Conservation (phyloP, 805 yeast genomes). For the Metschnikowia gelsemii region DNA sequence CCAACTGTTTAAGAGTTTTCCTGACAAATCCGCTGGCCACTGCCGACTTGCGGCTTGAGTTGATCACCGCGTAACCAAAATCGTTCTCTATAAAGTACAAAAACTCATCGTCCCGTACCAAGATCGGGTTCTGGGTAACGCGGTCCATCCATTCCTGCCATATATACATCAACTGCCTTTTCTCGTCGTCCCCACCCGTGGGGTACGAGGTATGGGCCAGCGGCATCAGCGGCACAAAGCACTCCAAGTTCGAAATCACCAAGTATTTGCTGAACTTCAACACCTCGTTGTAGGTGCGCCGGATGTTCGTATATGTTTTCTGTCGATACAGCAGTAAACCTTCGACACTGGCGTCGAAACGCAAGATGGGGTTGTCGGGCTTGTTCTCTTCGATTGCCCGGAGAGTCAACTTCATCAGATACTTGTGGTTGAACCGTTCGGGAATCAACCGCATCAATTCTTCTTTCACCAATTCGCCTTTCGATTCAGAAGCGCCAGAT, state of each 20-base stretch:
- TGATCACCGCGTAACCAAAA: constrained; percentile 61
- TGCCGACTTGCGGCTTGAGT: constrained; percentile 52
- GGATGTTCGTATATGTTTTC: constrained; percentile 62
- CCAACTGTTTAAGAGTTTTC: constrained; percentile 86
- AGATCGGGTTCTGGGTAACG: constrained; percentile 69
- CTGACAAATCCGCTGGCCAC: constrained; percentile 84
- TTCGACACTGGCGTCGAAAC: constrained; percentile 52
- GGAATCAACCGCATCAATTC: constrained; percentile 50
- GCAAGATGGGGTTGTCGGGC: constrained; percentile 75
- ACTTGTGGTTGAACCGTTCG: constrained; percentile 46
- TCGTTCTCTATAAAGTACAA: constrained; percentile 80
- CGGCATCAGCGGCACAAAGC: constrained; percentile 90
- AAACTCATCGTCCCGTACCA: constrained; percentile 84
- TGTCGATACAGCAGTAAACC: constrained; percentile 79
- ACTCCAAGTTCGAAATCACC: constrained; percentile 81
- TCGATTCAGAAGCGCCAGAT: background rate
- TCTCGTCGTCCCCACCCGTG: constrained; percentile 80
- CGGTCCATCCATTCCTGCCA: constrained; percentile 88
- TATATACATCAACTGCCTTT: constrained; percentile 49
- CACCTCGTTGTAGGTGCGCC: constrained; percentile 80
- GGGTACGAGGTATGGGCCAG: constrained; percentile 74
- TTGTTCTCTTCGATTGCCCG: constrained; percentile 69
- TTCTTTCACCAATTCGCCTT: constrained; percentile 31
- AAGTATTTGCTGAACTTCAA: constrained; percentile 73
- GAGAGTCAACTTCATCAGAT: constrained; percentile 52